Base-by-base conservation (phyloP, 306 rosid genomes). In the Ormosia semicastrata region DNA sequence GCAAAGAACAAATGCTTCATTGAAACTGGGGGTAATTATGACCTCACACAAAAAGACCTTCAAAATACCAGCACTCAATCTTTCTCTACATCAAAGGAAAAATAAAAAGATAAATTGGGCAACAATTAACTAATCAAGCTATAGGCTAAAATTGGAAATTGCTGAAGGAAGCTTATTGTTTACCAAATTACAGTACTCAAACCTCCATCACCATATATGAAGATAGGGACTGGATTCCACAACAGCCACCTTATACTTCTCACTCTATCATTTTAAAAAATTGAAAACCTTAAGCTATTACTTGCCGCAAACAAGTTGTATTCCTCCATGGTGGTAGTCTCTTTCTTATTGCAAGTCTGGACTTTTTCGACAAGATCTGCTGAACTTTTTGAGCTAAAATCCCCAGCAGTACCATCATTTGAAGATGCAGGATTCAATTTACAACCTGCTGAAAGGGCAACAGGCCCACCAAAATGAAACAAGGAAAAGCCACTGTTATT, bases 381-480 rank as follows among this genome's bases (percentile, higher is more conserved):
- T 43, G 87, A 81, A 79, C 77, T 40, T 86, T 78, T 81, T 49
- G 79, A 36, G 71, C 89, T 47, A 52, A 84, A 83, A 84, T 84
- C 88, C 66, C 81, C 87, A 15, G n/a, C 78, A 54, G 81, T 49
- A 58, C 81, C 87, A 37, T 87, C 91, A 73, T 88, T 83, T 10
- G 80, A 75, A 77, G 91, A 87, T 36, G 85, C 43, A 41, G 76
- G 78, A 58, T 63, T 74, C 34, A 85, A 85, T 73, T 91, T 83
- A 73, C 90, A 68, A 37, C 86, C 90, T 33, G 84, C 64, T 49
- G 99, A 90, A 77, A 87, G 90, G 58, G 91, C 97, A 33, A 90
- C 91, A 71, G 99, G 99, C 37, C 97, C 98, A 11, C 92, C 99
- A 80, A 87, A 94, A 89, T 92, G 98, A 88, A 96, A 96, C 80